Percentiles rank a stretch among this genome's conserved stretches.
Evolutionary conservation across 2,329 filamentous ascomycete species (phyloP).

Genomic region (Trichophyton benhamiae): DNA sequence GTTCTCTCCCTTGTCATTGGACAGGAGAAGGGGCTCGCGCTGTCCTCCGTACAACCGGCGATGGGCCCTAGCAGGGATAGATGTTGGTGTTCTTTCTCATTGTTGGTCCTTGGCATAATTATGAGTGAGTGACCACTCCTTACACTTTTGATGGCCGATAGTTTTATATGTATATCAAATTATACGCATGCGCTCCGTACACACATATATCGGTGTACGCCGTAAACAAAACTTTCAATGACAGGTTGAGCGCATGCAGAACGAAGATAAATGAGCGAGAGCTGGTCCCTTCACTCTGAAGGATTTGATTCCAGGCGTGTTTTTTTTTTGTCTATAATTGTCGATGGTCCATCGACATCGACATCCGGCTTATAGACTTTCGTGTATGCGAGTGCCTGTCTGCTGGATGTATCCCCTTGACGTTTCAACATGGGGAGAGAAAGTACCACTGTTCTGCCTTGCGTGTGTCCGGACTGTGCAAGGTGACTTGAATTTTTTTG

Average conservation of each 20-base stretch:
- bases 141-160: not conserved
- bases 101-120: not conserved
- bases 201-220: not conserved
- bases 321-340: not conserved
- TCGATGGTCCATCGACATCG: not conserved
- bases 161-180: not conserved
- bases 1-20: not conserved
- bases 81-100: not conserved
- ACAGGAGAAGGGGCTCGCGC: not conserved
- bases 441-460: not conserved
- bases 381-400: conserved; percentile 1
- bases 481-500: not conserved
- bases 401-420: not conserved
- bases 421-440: not conserved
- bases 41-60: not conserved
- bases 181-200: not conserved
- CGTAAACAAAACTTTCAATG: not conserved
- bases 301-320: not conserved
- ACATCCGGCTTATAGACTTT: not conserved
- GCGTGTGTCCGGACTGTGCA: not conserved
- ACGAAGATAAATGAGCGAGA: not conserved
- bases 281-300: not conserved
- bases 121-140: not conserved
- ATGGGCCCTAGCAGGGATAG: not conserved
- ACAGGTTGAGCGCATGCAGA: not conserved